phyloP scores from a whole-genome alignment of 805 yeast species.

The Ogataea minuta region DNA sequence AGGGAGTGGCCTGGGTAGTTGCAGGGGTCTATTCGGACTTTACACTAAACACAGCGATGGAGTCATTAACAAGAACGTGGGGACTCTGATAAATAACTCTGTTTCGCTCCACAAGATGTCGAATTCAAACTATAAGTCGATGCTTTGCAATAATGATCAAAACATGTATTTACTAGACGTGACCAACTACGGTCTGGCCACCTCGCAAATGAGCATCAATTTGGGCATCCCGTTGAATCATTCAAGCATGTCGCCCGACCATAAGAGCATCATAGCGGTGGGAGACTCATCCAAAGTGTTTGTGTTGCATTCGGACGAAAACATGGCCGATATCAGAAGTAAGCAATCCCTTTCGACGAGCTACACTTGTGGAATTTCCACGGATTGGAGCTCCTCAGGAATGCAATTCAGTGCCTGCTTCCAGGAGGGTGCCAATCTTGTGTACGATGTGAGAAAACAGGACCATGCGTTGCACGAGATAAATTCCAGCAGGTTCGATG shows the following conservation, averaged over 20 bases:
- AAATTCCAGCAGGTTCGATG: constrained; percentile 56
- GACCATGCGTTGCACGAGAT: constrained; percentile 51
- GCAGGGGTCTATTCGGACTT: constrained; percentile 66
- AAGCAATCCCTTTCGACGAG: constrained; percentile 42
- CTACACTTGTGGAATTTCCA: constrained; percentile 81
- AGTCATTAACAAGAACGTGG: constrained; percentile 55
- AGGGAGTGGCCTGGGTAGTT: constrained; percentile 28
- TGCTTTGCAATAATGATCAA: constrained; percentile 83
- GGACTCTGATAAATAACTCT: constrained; percentile 81
- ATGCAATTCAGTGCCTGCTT: constrained; percentile 72
- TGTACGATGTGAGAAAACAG: constrained; percentile 73
- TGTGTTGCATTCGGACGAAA: constrained; percentile 46
- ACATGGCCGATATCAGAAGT: constrained; percentile 32
- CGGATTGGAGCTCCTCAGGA: constrained; percentile 76
- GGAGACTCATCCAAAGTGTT: constrained; percentile 77
- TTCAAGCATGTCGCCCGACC: constrained; percentile 65
- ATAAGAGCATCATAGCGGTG: constrained; percentile 56
- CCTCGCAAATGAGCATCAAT: constrained; percentile 34
- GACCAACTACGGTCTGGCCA: constrained; percentile 40
- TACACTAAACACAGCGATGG: constrained; percentile 49
- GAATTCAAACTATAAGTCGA: constrained; percentile 49
- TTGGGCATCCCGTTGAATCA: constrained; percentile 73
- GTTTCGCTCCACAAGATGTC: constrained; percentile 53
- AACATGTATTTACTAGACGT: constrained; percentile 65
- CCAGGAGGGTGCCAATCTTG: constrained; percentile 77